Evolutionary conservation across 192 early-diverging fungal genomes (phyloP).

Genomic region (Coemansia sp.): DNA sequence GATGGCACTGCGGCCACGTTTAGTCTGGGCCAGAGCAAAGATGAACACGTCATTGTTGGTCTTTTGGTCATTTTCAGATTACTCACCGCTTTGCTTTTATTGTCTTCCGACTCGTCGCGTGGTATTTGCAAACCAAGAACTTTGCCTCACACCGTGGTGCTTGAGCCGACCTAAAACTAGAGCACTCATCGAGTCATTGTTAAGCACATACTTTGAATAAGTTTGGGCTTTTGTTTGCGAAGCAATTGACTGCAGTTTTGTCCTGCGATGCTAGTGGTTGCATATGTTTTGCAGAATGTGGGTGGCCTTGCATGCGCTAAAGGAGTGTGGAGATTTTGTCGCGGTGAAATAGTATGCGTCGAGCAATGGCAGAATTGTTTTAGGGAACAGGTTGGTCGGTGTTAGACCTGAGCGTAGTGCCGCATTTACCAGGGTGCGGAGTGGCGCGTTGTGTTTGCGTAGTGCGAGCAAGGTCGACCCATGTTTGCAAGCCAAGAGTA

Average conservation of each 20-base stretch:
- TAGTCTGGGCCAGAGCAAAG: neutral
- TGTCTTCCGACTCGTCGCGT: neutral
- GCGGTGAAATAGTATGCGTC: conserved; percentile 30
- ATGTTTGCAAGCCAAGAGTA: conserved; percentile 16
- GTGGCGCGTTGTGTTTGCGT: conserved; percentile 18
- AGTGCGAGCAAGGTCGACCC: conserved; percentile 27
- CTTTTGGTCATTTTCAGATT: neutral
- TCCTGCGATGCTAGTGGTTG: conserved; percentile 69
- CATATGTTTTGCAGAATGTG: conserved; percentile 65
- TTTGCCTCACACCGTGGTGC: conserved; percentile 64
- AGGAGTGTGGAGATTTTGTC: conserved; percentile 27
- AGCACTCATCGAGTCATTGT: conserved; percentile 61
- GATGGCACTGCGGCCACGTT: neutral
- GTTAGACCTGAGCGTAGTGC: conserved; percentile 28
- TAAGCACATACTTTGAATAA: conserved; percentile 70
- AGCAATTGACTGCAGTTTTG: conserved; percentile 58
- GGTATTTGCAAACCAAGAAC: conserved; percentile 68
- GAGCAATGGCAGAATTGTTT: conserved; percentile 26
- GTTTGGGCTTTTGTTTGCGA: conserved; percentile 69
- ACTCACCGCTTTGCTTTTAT: conserved; percentile 3
- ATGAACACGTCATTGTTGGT: no score
- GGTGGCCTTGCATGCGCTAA: conserved; percentile 42
- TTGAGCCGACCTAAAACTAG: conserved; percentile 64
- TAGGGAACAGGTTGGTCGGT: conserved; percentile 33
- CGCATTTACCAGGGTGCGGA: conserved; percentile 14